Evolutionary conservation across 192 early-diverging fungal genomes (phyloP), one percentile per base, ranked within the genome.

Genomic region (Coemansia sp.): DNA sequence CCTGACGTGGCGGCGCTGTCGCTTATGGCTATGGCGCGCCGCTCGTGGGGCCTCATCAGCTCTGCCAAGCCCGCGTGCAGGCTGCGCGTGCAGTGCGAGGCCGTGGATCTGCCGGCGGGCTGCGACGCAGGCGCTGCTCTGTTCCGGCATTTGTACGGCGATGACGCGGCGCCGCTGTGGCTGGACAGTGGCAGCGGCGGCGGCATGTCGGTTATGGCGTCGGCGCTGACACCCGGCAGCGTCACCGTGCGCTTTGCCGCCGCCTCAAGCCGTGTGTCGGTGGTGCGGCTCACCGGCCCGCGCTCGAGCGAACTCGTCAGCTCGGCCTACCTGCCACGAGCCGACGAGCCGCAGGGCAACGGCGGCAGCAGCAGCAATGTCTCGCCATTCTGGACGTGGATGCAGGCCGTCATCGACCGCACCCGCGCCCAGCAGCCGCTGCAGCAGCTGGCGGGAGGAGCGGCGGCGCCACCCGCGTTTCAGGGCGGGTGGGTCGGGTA

Each of bases 401-500:
- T 87, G 47, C 86, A 86, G 19, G 19, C 49, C 0, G 35, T 65
- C 0, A 77, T 78, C 49, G 56, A 58, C 9, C 33, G 32, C 4
- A 77, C 74, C 0, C 55, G 23, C 13, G 50, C 42, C 4, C 18
- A 8, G 3, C 21, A 66, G 37, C 26, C 55, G 47, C n/a, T n/a
- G n/a, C n/a, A n/a, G n/a, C n/a, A n/a, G n/a, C n/a, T n/a, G n/a
- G n/a, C n/a, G n/a, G n/a, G n/a, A 15, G 27, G 15, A 8, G 58
- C 58, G 0, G 22, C 39, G 38, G 52, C 56, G 0, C 61, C 72
- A 0, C 75, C 82, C 43, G 77, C 65, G 34, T 96, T 96, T 51
- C 66, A 80, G n/a, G 83, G 91, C 43, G 95, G 95, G 0, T 77
- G 94, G 70, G 72, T 93, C 0, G 95, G 95, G 0, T 91, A 89